These are phyloP conservation scores for Vigna nakashimae DNA, from an alignment of 306 rosid species.

Conservation along the genomic window DNA sequence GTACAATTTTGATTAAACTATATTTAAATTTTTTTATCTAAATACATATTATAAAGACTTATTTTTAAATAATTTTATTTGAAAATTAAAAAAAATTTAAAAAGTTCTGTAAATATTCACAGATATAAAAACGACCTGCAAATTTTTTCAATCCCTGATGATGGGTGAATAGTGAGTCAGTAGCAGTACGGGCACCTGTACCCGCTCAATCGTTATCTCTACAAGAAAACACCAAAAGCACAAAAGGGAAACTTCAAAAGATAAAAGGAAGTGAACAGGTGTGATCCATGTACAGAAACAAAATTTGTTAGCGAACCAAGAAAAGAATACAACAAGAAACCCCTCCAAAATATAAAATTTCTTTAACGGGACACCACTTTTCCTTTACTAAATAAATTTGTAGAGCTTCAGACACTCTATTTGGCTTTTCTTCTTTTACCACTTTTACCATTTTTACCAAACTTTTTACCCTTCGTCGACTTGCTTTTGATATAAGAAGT, in stretches of 20 bases:
- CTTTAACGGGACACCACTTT: background rate
- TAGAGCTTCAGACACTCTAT: slow-evolving; percentile 39
- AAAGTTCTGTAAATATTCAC: too few species aligned
- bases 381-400: background rate
- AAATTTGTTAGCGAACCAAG: slow-evolving; percentile 11
- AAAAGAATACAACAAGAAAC: background rate
- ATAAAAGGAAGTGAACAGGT: background rate
- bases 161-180: too few species aligned
- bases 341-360: background rate
- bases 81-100: too few species aligned
- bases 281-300: background rate
- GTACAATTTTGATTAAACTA: too few species aligned
- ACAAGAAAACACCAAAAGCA: background rate
- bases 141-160: too few species aligned
- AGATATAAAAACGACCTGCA: too few species aligned
- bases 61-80: too few species aligned
- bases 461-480: slow-evolving; percentile 61
- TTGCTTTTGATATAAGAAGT: slow-evolving; percentile 63
- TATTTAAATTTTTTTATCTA: too few species aligned
- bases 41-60: too few species aligned
- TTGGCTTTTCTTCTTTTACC: slow-evolving; percentile 61
- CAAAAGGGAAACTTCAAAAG: background rate
- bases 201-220: too few species aligned
- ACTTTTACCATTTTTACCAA: slow-evolving; percentile 62
- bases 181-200: too few species aligned